Evolutionary conservation across 139 green algal species (phyloP), one percentile per base, ranked within the genome.

Genomic region (Zygnema circumcarinatum): DNA sequence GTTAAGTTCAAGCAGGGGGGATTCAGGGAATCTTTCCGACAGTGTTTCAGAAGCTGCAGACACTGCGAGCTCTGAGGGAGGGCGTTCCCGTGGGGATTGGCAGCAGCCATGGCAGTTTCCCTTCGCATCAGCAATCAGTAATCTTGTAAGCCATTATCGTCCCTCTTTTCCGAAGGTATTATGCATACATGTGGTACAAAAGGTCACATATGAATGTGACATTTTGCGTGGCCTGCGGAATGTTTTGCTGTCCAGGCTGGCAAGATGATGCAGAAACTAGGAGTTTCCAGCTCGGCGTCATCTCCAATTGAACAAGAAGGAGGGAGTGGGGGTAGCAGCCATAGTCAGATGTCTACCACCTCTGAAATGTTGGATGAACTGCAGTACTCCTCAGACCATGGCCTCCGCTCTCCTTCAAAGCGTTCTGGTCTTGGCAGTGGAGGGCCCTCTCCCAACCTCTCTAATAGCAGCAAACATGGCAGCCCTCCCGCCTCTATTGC

Each of bases 71-170:
- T 62, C 47, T 25, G 47, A 62, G 7, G 7, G 7, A 62, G 74
- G 25, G 2, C 2, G n/a, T 68, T 31, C 74, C 35, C 74, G 47
- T 3, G 33, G 7, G 2, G 74, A 81, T 32, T 29, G 0, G 32
- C 31, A 68, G 32, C 74, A 81, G 7, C 31, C 74, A 0, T 81
- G 74, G 74, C 68, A 76, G 0, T 35, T 81, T 21, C 74, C 74
- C 2, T 81, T 81, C 1, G 74, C 74, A 22, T 81, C 74, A n/a
- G 47, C 74, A 1, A 29, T 81, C 33, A 1, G 32, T 32, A 69
- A 47, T 31, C 74, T 81, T 47, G 74, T 81, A 81, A 81, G 47
- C n/a, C n/a, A n/a, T n/a, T n/a, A n/a, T n/a, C n/a, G n/a, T n/a
- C n/a, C n/a, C n/a, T n/a, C n/a, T n/a, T n/a, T n/a, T n/a, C n/a